These are phyloP conservation scores for Elaeis guineensis DNA, from an alignment of 176 grass and related monocot species.

Conservation along the genomic window DNA sequence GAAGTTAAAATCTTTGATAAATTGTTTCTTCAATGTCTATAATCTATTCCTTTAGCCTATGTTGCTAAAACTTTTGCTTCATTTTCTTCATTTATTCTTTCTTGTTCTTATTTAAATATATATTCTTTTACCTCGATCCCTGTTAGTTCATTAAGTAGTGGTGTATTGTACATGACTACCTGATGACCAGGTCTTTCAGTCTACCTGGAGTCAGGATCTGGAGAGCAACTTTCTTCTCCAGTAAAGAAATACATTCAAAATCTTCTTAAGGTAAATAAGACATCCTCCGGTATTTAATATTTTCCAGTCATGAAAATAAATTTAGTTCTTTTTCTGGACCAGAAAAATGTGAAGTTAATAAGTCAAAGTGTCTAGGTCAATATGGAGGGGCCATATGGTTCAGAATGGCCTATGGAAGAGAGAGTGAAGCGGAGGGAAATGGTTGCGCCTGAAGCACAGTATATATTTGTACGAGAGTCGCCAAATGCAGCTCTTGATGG, in stretches of 20 bases:
- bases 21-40: no score
- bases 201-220: slow-evolving; percentile 54
- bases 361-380: slow-evolving; percentile 39
- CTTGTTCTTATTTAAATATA: no score
- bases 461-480: slow-evolving; percentile 38
- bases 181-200: slow-evolving; percentile 49
- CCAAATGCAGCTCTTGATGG: slow-evolving; percentile 13
- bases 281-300: not conserved
- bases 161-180: no score
- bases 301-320: no score
- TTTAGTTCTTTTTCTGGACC: no score
- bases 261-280: slow-evolving; percentile 59
- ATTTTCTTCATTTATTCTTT: no score
- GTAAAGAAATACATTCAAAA: slow-evolving; percentile 62
- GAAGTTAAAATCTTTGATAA: no score
- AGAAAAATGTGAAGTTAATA: not conserved
- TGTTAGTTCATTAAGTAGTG: no score
- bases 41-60: no score
- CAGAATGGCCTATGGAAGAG: slow-evolving; percentile 79
- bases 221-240: slow-evolving; percentile 35
- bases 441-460: slow-evolving; percentile 53
- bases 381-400: slow-evolving; percentile 60
- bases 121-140: no score
- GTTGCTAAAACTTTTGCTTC: no score
- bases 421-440: slow-evolving; percentile 76